A percentile compares a stretch with the other conserved stretches of the same genome.
Evolutionary conservation across 257 asterid species (phyloP).

Genomic region (Nicotiana sylvestris): DNA sequence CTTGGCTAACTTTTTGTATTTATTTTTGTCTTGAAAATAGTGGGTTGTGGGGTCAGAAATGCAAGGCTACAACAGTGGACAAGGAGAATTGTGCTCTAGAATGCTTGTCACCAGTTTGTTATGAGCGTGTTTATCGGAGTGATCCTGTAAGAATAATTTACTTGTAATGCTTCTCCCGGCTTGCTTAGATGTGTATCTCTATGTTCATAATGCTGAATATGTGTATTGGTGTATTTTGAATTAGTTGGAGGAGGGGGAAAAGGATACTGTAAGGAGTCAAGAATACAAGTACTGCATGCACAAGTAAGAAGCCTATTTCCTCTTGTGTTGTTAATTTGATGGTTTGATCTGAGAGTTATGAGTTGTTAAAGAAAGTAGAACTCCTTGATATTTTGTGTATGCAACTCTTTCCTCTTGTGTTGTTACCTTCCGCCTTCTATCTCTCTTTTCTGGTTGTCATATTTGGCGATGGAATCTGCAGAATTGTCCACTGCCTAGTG

Average conservation of each 20-base stretch:
- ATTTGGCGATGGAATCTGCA: background rate
- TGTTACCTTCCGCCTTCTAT: background rate
- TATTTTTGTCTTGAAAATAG: constrained; percentile 29
- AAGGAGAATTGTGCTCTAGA: constrained; percentile 86
- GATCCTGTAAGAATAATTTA: constrained; percentile 66
- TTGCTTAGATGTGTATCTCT: background rate
- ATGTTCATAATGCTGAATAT: background rate
- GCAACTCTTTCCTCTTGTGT: background rate
- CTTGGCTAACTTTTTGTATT: background rate
- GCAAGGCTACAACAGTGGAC: constrained; percentile 58
- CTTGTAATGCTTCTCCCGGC: background rate
- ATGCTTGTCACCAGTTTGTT: constrained; percentile 79
- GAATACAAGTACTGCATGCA: constrained; percentile 96
- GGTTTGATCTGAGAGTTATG: background rate
- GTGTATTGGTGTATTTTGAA: constrained; percentile 18
- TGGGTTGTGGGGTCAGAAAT: constrained; percentile 83
- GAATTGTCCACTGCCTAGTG: background rate
- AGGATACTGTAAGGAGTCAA: constrained; percentile 62
- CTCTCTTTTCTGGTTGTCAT: background rate
- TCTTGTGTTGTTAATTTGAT: background rate
- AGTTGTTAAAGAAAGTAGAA: background rate
- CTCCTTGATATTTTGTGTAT: background rate
- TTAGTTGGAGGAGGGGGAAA: constrained; percentile 96
- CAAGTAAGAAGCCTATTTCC: constrained; percentile 39
- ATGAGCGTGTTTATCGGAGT: constrained; percentile 72